Evolutionary conservation across 2,329 filamentous ascomycete genomes (phyloP), one percentile per base, ranked within the genome.

Genomic region (Clonostachys rhizophaga): DNA sequence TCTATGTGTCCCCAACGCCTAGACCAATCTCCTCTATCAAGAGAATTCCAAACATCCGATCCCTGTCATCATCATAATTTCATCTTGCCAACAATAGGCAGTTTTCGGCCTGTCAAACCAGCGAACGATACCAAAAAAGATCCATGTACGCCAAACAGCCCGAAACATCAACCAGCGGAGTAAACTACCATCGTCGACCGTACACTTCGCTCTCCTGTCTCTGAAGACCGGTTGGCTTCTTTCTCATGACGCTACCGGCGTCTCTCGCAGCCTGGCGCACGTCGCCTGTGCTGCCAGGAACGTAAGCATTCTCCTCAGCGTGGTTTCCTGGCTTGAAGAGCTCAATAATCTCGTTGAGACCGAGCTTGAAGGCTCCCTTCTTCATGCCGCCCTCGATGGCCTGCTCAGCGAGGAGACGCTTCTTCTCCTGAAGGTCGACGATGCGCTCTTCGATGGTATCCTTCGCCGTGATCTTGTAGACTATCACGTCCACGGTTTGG

Each of bases 401-500:
- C 51, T 91, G 85, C 59, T 90, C 86, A n/a, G 94, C 92, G 12
- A 99, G 79, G 57, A 90, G 83, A 11, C 94, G 83, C 72, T 99
- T 99, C 67, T 91, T 90, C 53, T 96, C 87, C 68, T 99, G 94
- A 18, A 99, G 79, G 51, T 88, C 89, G n/a, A 97, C 73, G 57
- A 99, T 99, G 49, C 91, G 84, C 66, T 92, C 91, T 72, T 99
- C 94, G 47, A 99, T 92, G 0, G 87, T 91, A 54, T 86, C 78
- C 54, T 82, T 81, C 51, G 99, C 85, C 3, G 91, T 96, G 58
- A 99, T 81, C 59, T 94, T 95, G 75, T 96, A 99, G 52, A 99
- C 90, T 47, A 92, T 83, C 34, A 99, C 94, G 61, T 97, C 91
- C 39, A 92, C 79, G 2, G 90, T 96, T 68, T 99, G 94, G 39